Evolutionary conservation across 352 stramenopile genomes (phyloP), one percentile per base, ranked within the genome.

Genomic region (Blastocystis sp.): DNA sequence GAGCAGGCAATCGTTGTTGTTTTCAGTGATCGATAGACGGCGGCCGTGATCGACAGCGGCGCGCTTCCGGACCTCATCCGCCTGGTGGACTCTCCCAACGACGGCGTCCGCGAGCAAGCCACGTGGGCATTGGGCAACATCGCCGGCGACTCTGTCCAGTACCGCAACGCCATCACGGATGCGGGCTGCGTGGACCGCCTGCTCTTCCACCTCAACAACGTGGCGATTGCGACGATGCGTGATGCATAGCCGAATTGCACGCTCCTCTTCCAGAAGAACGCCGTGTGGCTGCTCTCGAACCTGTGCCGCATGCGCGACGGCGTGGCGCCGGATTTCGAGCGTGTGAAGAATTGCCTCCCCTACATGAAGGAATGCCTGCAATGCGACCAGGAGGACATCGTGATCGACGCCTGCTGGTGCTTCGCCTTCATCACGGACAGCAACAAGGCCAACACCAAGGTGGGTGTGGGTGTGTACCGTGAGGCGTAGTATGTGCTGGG

Each of bases 111-210:
- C 21, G 93, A 96, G 81, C 93, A 97, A 91, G 92, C 94, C 23
- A 95, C 98, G 23, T 99, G 97, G 97, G 97, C 96, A 23, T 91
- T 99, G 28, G 96, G 96, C 79, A 99, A 99, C 91, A 98, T 99
- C 91, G 96, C 97, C n/a, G 97, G 96, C 88, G 97, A 99, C 91
- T 98, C 94, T 10, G 94, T 95, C 14, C 48, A 88, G 61, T 88
- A 65, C 52, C 56, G 45, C 34, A 40, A 76, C 60, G 60, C 28
- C 3, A 74, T 67, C 53, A 87, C 76, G 7, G 53, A 76, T 48
- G 52, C 45, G 28, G 94, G 94, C 62, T 95, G 95, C 2, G 95
- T 99, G 91, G 92, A 93, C 70, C 95, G 96, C 14, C 92, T 99
- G 45, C 93, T 98, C 71, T 91, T 94, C 88, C 95, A 98, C 89